A percentile compares a stretch with the other conserved stretches of the same genome.
These are phyloP conservation scores for Gymnopus androsaceus DNA, from an alignment of 1,284 basidiomycete species.

Conservation along the genomic window DNA sequence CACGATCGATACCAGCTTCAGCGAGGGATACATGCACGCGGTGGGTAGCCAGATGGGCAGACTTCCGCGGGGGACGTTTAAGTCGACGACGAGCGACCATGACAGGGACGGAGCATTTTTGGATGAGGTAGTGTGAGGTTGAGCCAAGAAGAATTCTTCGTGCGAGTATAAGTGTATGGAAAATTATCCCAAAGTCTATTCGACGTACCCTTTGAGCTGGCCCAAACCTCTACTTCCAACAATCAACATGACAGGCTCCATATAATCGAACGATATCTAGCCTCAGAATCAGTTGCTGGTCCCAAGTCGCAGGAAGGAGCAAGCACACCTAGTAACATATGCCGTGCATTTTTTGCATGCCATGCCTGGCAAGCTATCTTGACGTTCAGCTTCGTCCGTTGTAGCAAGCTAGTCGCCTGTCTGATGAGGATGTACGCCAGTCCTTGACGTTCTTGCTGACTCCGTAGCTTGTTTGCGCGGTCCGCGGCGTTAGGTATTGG, in stretches of 20 bases:
- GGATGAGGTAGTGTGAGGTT: constrained; percentile 95
- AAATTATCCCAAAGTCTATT: not conserved
- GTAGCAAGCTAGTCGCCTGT: constrained; percentile 86
- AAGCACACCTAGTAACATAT: constrained; percentile 90
- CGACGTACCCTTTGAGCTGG: constrained; percentile 81
- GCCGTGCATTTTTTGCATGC: constrained; percentile 91
- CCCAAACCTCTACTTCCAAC: constrained; percentile 92
- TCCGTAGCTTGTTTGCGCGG: constrained; percentile 72
- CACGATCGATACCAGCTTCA: constrained; percentile 79
- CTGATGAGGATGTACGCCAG: constrained; percentile 84
- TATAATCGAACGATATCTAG: constrained; percentile 87
- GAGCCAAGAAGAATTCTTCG: constrained; percentile 91
- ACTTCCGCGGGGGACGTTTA: constrained; percentile 68
- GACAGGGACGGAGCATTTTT: constrained; percentile 88
- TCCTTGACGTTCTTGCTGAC: constrained; percentile 93
- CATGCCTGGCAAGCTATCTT: constrained; percentile 91
- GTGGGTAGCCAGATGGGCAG: constrained; percentile 64
- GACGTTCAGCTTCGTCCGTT: constrained; percentile 87
- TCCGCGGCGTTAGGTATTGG: constrained; percentile 69
- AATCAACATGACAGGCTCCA: constrained; percentile 91
- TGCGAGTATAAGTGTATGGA: constrained; percentile 9
- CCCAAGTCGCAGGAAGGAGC: too few species aligned
- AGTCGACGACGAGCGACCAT: constrained; percentile 88
- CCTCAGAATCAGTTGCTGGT: constrained; percentile 73
- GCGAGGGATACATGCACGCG: constrained; percentile 82